Base-by-base conservation (phyloP, 1,284 basidiomycete species). In the Melampsora larici-populina region DNA sequence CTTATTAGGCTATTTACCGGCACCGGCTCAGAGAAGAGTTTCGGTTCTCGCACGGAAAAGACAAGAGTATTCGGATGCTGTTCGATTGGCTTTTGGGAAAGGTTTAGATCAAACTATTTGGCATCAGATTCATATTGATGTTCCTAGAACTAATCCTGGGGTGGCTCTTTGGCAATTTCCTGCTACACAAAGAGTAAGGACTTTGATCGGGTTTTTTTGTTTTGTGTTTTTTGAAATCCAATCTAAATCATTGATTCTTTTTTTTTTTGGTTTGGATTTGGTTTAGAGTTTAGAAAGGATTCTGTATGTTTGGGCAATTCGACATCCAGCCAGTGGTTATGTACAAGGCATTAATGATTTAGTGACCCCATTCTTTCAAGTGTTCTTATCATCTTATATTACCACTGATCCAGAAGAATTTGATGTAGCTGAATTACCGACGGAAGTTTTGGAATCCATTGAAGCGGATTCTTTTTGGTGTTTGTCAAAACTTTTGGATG, bases 381-480 rank as follows among this genome's bases (percentile, higher is more conserved):
- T 96, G 1, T 97, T 96, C 83, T 86, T 96, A 31, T 92, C 91
- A 33, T 90, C 91, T 70, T 97, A 96, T 83, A 93, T 97, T 78
- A 92, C 93, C 81, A 90, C 90, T 58, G 92, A 96, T 82, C 92
- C 94, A 0, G 93, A 96, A 84, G 84, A 88, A 21, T 94, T 94
- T 81, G 92, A 97, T 84, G 90, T 92, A 8, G 87, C 87, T 0
- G 83, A 88, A n/a, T 88, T 97, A 18, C 90, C 92, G 0, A 83
- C 87, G 11, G 83, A 87, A 78, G 88, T 91, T 8, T 86, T 96
- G 9, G 88, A 89, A 70, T 94, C 94, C 0, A 86, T 97, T 72
- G 95, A 97, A 84, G 94, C 95, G 0, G 94, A 98, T 84, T 90
- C 92, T 7, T 98, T 97, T 83, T 97, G 95, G 95, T 97, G 94